Evolutionary conservation across 2,329 filamentous ascomycete species (phyloP), one percentile per base, ranked within the genome.

Genomic region (Colletotrichum chrysophilum): DNA sequence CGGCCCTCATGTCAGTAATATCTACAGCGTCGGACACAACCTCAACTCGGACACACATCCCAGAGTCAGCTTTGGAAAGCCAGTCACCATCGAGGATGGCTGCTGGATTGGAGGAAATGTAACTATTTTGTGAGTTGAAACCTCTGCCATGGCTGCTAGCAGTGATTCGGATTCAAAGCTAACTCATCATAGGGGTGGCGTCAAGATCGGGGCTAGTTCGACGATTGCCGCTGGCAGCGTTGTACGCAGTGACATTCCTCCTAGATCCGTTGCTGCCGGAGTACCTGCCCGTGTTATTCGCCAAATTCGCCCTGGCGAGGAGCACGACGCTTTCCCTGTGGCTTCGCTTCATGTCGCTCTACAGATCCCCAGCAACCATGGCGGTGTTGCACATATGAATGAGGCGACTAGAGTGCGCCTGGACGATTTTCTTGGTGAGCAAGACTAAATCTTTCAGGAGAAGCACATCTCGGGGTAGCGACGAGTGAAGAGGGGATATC

Each of bases 101-200:
- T 85, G 85, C 34, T 87, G 85, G 84, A 83, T 87, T 58, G 85
- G 85, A 3, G 83, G 81, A 14, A 80, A 82, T 80, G 9, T 21
- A 0, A 82, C 79, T 4, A 83, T 87, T 43, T 61, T 86, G 79
- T 82, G 55, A 79, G 81, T 79, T 12, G 18, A n/a, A 0, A 34
- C 18, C 58, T 6, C 4, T 4, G 10, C 28, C 58, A 30, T 7
- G 30, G 3, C 26, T 28, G 13, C 21, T 21, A 28, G 13, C 13
- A 28, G 12, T 58, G 16, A 7, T 58, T 32, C 0, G 28, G 8
- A 2, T 61, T 5, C 0, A n/a, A 21, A 13, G 13, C 28, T 61
- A 61, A 61, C 30, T 13, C 13, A 38, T 36, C 1, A 58, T 5
- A 69, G 65, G 12, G 7, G 28, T 10, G 81, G 81, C 12, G 79